Base-by-base conservation (phyloP, 1,284 basidiomycete species). In the Xerocomus amazonicus region DNA sequence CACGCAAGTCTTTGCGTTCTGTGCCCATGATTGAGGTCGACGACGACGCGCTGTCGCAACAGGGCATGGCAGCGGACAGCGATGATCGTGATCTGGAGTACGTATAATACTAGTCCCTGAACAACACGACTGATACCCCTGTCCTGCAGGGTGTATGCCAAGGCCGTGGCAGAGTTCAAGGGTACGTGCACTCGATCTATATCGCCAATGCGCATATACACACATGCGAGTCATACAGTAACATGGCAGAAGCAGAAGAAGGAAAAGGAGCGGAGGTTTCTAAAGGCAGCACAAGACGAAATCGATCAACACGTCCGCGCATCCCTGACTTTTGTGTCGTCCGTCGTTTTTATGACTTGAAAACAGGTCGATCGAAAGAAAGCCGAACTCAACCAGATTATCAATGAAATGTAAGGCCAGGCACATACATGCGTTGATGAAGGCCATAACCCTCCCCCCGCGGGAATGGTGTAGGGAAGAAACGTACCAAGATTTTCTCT, bases 241-340 rank as follows among this genome's bases (percentile, higher is more conserved):
- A 65, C 71, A 4, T 72, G 70, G 70, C 68, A 73, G 50, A 73
- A 70, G 59, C 70, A 72, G 33, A 61, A 61, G 33, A 63, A 52
- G 47, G 70, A 70, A 42, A 70, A 65, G 35, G 67, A 73, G 48
- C 48, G 45, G 27, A 68, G 50, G 51, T 67, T 67, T 45, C 19
- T 73, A 14, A 62, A 59, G 19, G 38, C 46, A 3, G 58, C 65
- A 0, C 64, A 62, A 46, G 49, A 56, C 12, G 64, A 70, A 28
- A 56, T 73, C 14, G 55, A 68, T 32, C 49, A 60, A 56, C 69
- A 66, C 38, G 64, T 66, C 16, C 41, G 62, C 48, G 62, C 48
- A 7, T 27, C 2, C 27, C 4, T 14, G 2, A 14, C 31, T 10
- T 9, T n/a, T 16, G 9, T n/a, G 19, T 33, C n/a, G 31, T n/a